These are phyloP conservation scores for Tetraselmis chui DNA, from an alignment of 139 green algal genomes.

Conservation along the genomic window DNA sequence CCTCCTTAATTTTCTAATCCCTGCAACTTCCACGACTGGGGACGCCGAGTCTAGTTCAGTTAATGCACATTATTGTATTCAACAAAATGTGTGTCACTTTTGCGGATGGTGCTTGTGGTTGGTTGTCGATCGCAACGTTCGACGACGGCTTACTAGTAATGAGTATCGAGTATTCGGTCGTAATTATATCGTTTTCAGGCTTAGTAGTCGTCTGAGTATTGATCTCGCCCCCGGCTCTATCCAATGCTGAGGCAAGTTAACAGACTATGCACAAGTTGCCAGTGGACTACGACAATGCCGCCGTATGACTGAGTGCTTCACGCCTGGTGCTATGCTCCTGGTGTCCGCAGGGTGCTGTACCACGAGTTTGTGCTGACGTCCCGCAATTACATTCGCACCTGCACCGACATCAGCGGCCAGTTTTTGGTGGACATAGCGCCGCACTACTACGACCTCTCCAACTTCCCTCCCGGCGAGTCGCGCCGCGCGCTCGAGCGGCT, in stretches of 20 bases:
- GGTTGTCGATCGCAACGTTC: neutral
- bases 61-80: neutral
- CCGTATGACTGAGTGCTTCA: too few species aligned
- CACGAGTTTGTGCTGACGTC: constrained; percentile 98
- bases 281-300: too few species aligned
- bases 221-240: too few species aligned
- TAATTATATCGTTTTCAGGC: too few species aligned
- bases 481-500: constrained; percentile 75
- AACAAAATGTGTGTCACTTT: constrained; percentile 5
- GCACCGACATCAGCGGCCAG: constrained; percentile 87
- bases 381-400: constrained; percentile 95
- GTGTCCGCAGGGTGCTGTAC: constrained; percentile 78
- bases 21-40: neutral
- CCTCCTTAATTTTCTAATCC: too few species aligned
- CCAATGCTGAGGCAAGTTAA: too few species aligned
- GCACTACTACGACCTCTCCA: constrained; percentile 96
- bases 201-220: too few species aligned
- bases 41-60: neutral
- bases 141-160: too few species aligned
- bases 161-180: too few species aligned
- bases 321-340: too few species aligned
- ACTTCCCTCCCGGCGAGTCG: constrained; percentile 88
- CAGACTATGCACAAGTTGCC: too few species aligned
- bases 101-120: neutral
- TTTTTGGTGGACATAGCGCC: constrained; percentile 92